Percentiles rank a stretch among this genome's conserved stretches.
These are phyloP conservation scores for Scalesia atractyloides DNA, from an alignment of 129 eudicot genomes.

Conservation along the genomic window DNA sequence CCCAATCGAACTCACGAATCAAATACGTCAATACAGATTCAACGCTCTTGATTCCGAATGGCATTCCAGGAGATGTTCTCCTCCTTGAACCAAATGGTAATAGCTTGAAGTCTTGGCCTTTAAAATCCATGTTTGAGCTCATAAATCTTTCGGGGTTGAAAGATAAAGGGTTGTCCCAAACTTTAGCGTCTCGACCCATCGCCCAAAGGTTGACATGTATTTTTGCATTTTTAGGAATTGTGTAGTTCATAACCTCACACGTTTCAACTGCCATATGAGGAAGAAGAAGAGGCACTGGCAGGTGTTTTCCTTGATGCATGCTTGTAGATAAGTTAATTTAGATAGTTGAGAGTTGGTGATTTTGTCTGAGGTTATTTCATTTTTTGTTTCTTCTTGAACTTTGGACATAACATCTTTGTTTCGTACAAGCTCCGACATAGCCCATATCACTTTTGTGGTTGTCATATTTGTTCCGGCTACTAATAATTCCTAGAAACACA, in stretches of 20 bases:
- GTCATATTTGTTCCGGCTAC: not conserved
- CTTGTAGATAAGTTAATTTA: not conserved
- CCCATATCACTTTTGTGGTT: slow-evolving; percentile 2
- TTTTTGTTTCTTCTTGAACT: not conserved
- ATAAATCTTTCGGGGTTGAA: not conserved
- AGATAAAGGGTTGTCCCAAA: not conserved
- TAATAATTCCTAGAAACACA: not conserved
- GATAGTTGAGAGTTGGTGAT: not conserved
- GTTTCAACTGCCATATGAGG: slow-evolving; percentile 1
- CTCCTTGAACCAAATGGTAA: not conserved
- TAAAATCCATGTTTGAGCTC: not conserved
- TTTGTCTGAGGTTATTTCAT: not conserved
- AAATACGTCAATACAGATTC: not conserved
- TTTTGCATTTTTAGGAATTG: not conserved
- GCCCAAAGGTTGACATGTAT: not conserved
- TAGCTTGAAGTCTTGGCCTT: not conserved
- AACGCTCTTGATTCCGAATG: not conserved
- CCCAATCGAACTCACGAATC: not conserved
- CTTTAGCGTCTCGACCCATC: not conserved
- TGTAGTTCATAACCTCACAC: slow-evolving; percentile 11
- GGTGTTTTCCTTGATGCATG: not conserved
- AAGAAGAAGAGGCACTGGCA: slow-evolving; percentile 4
- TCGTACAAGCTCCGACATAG: not conserved
- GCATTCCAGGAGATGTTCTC: not conserved
- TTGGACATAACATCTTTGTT: not conserved